These are phyloP conservation scores for Trichophyton verrucosum DNA, from an alignment of 2,329 filamentous ascomycete species.

Conservation along the genomic window DNA sequence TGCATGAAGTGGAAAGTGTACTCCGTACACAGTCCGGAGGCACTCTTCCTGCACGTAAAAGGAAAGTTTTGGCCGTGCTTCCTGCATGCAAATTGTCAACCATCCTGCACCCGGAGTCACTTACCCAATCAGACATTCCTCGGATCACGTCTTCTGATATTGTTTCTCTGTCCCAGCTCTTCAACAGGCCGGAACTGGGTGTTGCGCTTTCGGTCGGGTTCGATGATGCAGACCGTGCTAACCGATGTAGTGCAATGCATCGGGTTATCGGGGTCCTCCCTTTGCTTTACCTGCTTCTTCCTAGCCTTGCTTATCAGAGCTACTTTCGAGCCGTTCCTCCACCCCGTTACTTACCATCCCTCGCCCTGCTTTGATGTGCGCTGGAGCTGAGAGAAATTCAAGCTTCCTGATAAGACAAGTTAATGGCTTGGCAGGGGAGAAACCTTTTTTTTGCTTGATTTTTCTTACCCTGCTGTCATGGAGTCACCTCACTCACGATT, in stretches of 20 bases:
- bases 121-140: not conserved
- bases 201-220: not conserved
- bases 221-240: not conserved
- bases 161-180: not conserved
- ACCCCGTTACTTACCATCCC: not conserved
- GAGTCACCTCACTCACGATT: too few relatives aligned
- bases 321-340: too few relatives aligned
- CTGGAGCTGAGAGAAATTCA: not conserved
- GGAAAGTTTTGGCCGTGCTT: not conserved
- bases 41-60: not conserved
- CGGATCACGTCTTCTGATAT: not conserved
- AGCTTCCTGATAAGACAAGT: not conserved
- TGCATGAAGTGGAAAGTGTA: not conserved
- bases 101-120: not conserved
- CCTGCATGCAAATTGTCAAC: conserved; percentile 1
- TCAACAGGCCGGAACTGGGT: not conserved
- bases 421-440: not conserved
- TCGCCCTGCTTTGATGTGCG: not conserved
- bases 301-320: not conserved
- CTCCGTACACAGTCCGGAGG: not conserved
- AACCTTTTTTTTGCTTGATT: not conserved
- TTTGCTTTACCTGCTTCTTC: not conserved
- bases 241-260: not conserved
- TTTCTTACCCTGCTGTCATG: not conserved
- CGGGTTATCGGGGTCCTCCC: not conserved